phyloP scores from a whole-genome alignment of 768 basidiomycete genomes.

The Termitomyces sp. region DNA sequence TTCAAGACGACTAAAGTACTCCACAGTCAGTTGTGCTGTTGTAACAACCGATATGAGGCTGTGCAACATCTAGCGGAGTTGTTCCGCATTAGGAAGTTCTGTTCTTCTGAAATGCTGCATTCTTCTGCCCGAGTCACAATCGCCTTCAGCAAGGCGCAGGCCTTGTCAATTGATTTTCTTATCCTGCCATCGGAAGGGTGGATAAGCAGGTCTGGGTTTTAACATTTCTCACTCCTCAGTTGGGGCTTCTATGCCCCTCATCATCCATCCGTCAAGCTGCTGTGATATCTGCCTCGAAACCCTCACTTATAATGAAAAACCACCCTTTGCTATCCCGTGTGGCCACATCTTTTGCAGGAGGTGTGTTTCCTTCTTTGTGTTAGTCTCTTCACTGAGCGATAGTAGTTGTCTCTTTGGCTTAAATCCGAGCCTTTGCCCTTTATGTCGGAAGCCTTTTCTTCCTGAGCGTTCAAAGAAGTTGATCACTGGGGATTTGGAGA shows the following conservation, averaged over 20 bases:
- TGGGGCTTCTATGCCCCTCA: conserved; percentile 30
- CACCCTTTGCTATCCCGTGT: conserved; percentile 69
- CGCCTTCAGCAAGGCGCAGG: neutral
- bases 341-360: conserved; percentile 71
- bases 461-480: conserved; percentile 17
- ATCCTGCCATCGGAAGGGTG: neutral
- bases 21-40: neutral
- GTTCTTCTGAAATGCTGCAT: neutral
- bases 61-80: neutral
- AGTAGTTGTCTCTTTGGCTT: conserved; percentile 12
- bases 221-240: neutral
- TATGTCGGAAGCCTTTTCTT: conserved; percentile 14
- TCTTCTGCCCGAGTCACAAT: neutral
- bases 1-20: neutral
- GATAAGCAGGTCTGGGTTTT: neutral
- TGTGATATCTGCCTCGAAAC: conserved; percentile 75
- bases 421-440: conserved; percentile 13
- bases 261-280: conserved; percentile 62
- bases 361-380: conserved; percentile 31
- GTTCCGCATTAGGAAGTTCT: neutral
- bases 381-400: too few relatives aligned
- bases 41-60: neutral
- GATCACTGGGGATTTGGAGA: conserved; percentile 22
- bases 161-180: neutral
- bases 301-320: conserved; percentile 49